Conservation (phyloP, 352 stramenopile genomes). For the Nothophytophthora sp. region DNA sequence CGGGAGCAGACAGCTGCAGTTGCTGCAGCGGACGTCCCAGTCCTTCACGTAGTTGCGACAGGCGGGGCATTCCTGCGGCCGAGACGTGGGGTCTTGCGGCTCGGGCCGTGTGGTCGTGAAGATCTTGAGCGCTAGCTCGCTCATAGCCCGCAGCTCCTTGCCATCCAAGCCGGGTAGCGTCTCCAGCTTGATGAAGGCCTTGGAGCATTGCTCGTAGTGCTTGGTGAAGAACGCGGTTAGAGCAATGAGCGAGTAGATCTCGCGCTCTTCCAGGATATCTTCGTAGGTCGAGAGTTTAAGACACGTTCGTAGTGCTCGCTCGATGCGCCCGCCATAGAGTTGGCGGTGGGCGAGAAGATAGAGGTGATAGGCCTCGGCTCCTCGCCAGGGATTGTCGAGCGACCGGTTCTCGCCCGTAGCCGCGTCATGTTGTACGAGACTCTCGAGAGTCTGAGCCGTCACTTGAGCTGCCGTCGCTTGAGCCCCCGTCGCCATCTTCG, state of each 20-base stretch:
- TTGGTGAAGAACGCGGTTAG: slow-evolving; percentile 92
- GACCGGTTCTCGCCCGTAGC: slow-evolving; percentile 79
- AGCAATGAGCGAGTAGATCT: slow-evolving; percentile 94
- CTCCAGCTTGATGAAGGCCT: slow-evolving; percentile 93
- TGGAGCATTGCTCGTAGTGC: slow-evolving; percentile 90
- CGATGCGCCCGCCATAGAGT: slow-evolving; percentile 85
- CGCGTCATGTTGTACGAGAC: slow-evolving; percentile 88
- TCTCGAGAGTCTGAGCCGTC: slow-evolving; percentile 92
- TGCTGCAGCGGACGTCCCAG: slow-evolving; percentile 85
- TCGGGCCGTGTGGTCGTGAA: slow-evolving; percentile 75
- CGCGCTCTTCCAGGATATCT: slow-evolving; percentile 89
- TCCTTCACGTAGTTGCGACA: slow-evolving; percentile 84
- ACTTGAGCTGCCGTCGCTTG: slow-evolving; percentile 74
- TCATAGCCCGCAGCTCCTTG: slow-evolving; percentile 62
- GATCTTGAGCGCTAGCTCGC: slow-evolving; percentile 82
- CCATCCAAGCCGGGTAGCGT: slow-evolving; percentile 64
- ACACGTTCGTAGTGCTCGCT: slow-evolving; percentile 83
- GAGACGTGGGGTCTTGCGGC: slow-evolving; percentile 67
- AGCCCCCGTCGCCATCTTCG: slow-evolving; percentile 67
- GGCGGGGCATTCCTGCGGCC: slow-evolving; percentile 78
- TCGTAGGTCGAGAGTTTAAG: slow-evolving; percentile 91
- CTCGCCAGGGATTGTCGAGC: slow-evolving; percentile 93
- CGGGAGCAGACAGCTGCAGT: slow-evolving; percentile 74
- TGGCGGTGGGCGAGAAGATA: slow-evolving; percentile 93
- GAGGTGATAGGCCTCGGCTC: slow-evolving; percentile 94